These are phyloP conservation scores for Actinomortierella wolfii DNA, from an alignment of 371 early-diverging fungal species.

Conservation along the genomic window DNA sequence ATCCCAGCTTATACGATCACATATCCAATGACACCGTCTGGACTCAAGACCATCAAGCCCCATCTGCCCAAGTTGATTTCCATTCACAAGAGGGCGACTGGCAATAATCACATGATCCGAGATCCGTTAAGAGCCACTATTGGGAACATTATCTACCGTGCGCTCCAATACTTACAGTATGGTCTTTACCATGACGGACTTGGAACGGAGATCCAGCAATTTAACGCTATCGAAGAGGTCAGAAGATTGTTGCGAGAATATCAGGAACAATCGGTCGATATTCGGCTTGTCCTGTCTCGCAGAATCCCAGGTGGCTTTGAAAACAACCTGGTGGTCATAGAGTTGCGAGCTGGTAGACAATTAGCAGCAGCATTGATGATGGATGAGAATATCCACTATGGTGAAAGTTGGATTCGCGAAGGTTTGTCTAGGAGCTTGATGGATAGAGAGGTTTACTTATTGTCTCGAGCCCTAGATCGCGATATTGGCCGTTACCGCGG, in stretches of 20 bases:
- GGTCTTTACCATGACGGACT: not conserved
- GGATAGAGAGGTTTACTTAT: not conserved
- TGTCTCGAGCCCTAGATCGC: not conserved
- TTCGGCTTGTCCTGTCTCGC: not conserved
- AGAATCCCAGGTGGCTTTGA: constrained; percentile 1
- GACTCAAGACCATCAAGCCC: constrained; percentile 2
- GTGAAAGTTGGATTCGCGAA: constrained; percentile 1
- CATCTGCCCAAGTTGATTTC: not conserved
- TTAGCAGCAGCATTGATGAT: not conserved
- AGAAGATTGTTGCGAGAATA: not conserved
- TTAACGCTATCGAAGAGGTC: constrained; percentile 1
- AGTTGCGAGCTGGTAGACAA: not conserved
- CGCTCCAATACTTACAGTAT: constrained; percentile 1
- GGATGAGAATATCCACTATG: constrained; percentile 6
- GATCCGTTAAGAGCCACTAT: too few species aligned
- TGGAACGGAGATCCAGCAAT: not conserved
- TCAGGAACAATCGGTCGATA: not conserved
- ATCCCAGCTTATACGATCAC: constrained; percentile 3
- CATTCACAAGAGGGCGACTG: constrained; percentile 3
- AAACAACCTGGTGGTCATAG: constrained; percentile 1
- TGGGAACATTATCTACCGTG: not conserved
- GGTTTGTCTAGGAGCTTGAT: constrained; percentile 2
- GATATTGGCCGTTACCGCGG: constrained; percentile 1
- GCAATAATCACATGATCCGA: not conserved
- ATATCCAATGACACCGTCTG: constrained; percentile 2